Percentiles rank a stretch among this genome's conserved stretches.
Evolutionary conservation across 352 stramenopile species (phyloP).

Genomic region (Thraustotheca clavata): DNA sequence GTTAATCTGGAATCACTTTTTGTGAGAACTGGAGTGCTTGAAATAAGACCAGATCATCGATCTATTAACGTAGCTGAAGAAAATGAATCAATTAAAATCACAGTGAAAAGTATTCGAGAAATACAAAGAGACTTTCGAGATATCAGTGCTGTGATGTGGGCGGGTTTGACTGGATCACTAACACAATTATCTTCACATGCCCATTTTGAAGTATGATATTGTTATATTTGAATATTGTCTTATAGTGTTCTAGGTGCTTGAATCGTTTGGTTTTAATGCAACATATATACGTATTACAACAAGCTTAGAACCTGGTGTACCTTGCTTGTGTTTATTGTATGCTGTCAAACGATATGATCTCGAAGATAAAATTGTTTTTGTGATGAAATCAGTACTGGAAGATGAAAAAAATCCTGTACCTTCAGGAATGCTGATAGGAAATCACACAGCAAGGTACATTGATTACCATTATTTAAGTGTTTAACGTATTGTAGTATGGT

Average conservation of each 20-base stretch:
- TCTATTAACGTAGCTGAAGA: background rate
- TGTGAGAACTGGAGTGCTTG: background rate
- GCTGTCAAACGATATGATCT: background rate
- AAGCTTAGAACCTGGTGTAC: background rate
- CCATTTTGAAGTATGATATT: no score
- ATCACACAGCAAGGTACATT: background rate
- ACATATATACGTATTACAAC: background rate
- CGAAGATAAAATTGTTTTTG: background rate
- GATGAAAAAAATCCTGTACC: background rate
- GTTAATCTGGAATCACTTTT: background rate
- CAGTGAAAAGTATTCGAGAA: background rate
- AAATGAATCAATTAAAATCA: background rate
- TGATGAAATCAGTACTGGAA: background rate
- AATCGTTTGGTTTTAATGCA: background rate
- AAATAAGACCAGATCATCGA: background rate
- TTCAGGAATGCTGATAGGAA: background rate
- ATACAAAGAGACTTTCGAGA: background rate
- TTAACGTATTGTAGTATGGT: background rate
- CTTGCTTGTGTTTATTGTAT: background rate
- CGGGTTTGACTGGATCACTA: no score
- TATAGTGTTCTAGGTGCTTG: background rate
- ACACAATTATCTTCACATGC: no score
- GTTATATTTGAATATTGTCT: no score
- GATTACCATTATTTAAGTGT: background rate
- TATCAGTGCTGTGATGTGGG: no score